Evolutionary conservation across 2,329 filamentous ascomycete genomes (phyloP).

Genomic region (Pseudocercospora fijiensis): DNA sequence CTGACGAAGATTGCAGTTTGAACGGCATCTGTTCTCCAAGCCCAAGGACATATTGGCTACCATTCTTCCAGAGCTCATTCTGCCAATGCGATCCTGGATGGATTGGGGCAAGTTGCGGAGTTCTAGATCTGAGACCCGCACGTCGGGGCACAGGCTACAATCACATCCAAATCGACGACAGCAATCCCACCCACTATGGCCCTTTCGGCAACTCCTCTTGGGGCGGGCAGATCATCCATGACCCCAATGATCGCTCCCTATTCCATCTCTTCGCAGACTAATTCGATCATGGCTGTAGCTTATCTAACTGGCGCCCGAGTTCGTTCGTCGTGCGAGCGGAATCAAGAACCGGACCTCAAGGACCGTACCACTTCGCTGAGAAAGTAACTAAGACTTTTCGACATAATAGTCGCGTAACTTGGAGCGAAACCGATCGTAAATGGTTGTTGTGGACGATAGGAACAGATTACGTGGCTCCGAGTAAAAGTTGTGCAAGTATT

Average conservation of each 20-base stretch:
- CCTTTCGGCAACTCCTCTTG: not conserved
- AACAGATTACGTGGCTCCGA: not conserved
- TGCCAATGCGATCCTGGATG: not conserved
- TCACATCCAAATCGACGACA: not conserved
- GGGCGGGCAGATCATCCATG: not conserved
- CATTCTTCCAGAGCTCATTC: not conserved
- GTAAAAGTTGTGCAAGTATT: not conserved
- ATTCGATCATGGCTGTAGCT: not conserved
- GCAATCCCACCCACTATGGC: not conserved
- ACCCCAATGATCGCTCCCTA: not conserved
- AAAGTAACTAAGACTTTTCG: not conserved
- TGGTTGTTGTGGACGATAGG: not conserved
- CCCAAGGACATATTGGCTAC: not conserved
- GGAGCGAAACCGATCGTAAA: not conserved
- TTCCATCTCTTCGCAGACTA: not conserved
- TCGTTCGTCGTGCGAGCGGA: not conserved
- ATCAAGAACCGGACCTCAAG: not conserved
- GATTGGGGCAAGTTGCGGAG: not conserved
- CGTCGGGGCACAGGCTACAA: not conserved
- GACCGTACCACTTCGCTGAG: not conserved
- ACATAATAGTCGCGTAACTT: not conserved
- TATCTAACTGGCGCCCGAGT: not conserved
- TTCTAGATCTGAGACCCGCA: not conserved
- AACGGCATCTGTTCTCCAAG: not conserved
- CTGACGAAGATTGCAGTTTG: not conserved